Evolutionary conservation across 371 early-diverging fungal species (phyloP).

Genomic region (Rozella allomycis): DNA sequence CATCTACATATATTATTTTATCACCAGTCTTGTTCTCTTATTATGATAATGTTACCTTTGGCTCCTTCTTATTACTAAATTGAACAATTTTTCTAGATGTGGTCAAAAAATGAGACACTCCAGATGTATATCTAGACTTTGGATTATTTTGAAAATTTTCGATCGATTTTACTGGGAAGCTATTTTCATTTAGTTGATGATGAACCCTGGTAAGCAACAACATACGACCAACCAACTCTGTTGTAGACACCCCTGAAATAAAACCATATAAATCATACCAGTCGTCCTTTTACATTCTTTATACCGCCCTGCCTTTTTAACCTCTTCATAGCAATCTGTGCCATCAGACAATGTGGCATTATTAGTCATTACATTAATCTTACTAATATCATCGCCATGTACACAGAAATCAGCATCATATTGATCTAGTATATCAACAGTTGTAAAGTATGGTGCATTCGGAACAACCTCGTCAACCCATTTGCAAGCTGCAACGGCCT

Average conservation of each 20-base stretch:
- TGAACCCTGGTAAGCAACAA: conserved; percentile 72
- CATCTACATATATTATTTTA: conserved; percentile 77
- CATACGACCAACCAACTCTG: conserved; percentile 89
- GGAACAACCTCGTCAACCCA: conserved; percentile 85
- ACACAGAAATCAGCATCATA: conserved; percentile 77
- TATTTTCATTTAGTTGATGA: background rate
- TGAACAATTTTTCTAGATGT: conserved; percentile 64
- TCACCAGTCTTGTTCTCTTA: no score
- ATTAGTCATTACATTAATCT: no score
- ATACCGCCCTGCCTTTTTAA: conserved; percentile 84
- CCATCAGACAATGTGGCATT: conserved; percentile 84
- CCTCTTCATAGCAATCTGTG: conserved; percentile 77
- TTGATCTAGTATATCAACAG: conserved; percentile 51
- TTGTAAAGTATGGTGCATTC: conserved; percentile 80
- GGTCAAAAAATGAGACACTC: conserved; percentile 62
- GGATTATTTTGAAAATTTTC: conserved; percentile 3
- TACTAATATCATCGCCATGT: conserved; percentile 88
- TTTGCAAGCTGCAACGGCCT: conserved; percentile 80
- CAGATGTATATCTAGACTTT: conserved; percentile 15
- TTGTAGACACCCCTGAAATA: conserved; percentile 78
- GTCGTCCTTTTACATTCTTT: conserved; percentile 9
- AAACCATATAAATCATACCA: no score
- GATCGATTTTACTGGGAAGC: conserved; percentile 4
- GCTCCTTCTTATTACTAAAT: conserved; percentile 59
- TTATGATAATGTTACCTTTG: no score